Evolutionary conservation across 2,329 filamentous ascomycete species (phyloP).

Genomic region (Dothideomycetes sp.): DNA sequence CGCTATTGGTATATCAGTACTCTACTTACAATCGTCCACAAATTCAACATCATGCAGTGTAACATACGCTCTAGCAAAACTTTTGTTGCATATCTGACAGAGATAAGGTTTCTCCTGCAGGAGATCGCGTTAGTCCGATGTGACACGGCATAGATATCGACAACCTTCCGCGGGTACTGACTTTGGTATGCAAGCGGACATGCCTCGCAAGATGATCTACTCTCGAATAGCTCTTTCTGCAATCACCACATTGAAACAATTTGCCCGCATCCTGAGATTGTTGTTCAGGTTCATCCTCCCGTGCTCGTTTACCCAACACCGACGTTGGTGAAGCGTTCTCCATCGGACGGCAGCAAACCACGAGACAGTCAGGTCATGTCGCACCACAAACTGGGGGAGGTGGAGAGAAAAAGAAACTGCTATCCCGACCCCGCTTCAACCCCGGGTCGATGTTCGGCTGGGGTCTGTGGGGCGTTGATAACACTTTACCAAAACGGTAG

Average conservation of each 20-base stretch:
- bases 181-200: slow-evolving; percentile 37
- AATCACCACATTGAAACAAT: slow-evolving; percentile 44
- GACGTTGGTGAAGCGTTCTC: slow-evolving; percentile 12
- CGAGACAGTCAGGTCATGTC: slow-evolving; percentile 12
- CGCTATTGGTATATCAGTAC: too few species aligned
- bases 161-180: slow-evolving; percentile 16
- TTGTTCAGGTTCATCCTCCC: slow-evolving; percentile 8
- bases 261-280: slow-evolving; percentile 11
- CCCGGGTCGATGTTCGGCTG: background rate
- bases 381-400: slow-evolving; percentile 7
- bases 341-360: background rate
- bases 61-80: slow-evolving; percentile 36
- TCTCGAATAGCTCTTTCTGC: slow-evolving; percentile 43
- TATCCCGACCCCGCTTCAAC: background rate
- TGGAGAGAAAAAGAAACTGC: slow-evolving; percentile 13
- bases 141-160: background rate
- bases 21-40: too few species aligned
- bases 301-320: slow-evolving; percentile 13
- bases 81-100: slow-evolving; percentile 38
- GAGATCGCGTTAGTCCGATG: background rate
- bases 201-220: slow-evolving; percentile 45
- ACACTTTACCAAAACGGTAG: too few species aligned
- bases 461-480: background rate
- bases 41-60: background rate
- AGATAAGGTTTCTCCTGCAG: slow-evolving; percentile 37